These are phyloP conservation scores for Boletus reticulatus DNA, from an alignment of 768 basidiomycete genomes.

Conservation along the genomic window DNA sequence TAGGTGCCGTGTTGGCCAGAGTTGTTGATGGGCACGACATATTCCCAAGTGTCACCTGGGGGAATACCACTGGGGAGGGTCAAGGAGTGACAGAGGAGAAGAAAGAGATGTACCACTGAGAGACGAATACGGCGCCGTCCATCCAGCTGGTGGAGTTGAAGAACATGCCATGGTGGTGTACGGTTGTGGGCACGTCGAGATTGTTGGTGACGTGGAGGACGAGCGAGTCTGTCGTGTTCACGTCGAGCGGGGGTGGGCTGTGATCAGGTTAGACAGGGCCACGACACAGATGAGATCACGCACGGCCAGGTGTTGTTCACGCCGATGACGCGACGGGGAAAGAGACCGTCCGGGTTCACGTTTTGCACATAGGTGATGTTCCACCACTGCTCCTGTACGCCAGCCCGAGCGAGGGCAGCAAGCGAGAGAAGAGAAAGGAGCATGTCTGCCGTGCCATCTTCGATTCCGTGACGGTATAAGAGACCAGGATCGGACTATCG, in stretches of 20 bases:
- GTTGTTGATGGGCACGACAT: slow-evolving; percentile 65
- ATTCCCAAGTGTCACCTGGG: slow-evolving; percentile 65
- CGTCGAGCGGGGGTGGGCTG: slow-evolving; percentile 81
- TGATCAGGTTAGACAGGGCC: not conserved
- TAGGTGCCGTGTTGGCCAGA: slow-evolving; percentile 78
- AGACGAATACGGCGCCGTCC: slow-evolving; percentile 82
- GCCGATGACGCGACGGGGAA: slow-evolving; percentile 74
- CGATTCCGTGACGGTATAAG: too few relatives aligned
- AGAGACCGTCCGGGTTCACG: slow-evolving; percentile 83
- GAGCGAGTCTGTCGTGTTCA: slow-evolving; percentile 68
- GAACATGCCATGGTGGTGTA: slow-evolving; percentile 96
- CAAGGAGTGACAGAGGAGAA: not conserved
- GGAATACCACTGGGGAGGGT: slow-evolving; percentile 64
- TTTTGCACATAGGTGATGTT: slow-evolving; percentile 81
- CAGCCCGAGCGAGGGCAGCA: slow-evolving; percentile 42
- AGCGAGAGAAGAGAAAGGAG: not conserved
- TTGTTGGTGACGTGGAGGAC: slow-evolving; percentile 76
- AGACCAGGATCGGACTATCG: not conserved
- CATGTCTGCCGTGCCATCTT: too few relatives aligned
- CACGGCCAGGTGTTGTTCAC: slow-evolving; percentile 95
- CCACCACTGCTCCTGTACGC: slow-evolving; percentile 80
- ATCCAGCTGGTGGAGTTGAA: slow-evolving; percentile 86
- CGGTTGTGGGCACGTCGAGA: slow-evolving; percentile 59
- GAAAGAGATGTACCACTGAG: slow-evolving; percentile 64
- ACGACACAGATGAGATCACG: slow-evolving; percentile 28